phyloP scores from a whole-genome alignment of 148 eudicot genomes.

The Chenopodium formosanum region DNA sequence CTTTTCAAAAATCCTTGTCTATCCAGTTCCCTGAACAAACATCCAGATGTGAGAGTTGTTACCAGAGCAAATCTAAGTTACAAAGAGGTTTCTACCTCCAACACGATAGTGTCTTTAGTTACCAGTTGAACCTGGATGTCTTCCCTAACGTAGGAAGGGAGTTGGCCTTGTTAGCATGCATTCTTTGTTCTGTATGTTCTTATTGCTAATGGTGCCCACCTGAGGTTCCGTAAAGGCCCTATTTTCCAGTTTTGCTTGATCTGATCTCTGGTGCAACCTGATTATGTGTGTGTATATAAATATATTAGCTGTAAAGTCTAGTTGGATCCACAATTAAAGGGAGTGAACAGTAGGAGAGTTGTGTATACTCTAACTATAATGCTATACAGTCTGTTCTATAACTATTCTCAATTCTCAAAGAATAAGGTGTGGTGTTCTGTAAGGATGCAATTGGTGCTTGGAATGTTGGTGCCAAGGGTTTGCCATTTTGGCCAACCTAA shows the following conservation, averaged over 20 bases:
- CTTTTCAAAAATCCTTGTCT: background rate
- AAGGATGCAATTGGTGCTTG: background rate
- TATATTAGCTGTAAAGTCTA: background rate
- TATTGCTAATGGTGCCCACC: background rate
- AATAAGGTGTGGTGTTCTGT: background rate
- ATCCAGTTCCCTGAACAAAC: background rate
- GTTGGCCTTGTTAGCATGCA: background rate
- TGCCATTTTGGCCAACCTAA: conserved; percentile 4
- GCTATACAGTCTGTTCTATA: background rate
- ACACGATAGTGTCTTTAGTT: background rate
- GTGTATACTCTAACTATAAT: background rate
- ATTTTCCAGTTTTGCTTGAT: background rate
- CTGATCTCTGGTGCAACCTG: background rate
- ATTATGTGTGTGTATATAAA: background rate
- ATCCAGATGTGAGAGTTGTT: background rate
- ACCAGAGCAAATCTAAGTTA: background rate
- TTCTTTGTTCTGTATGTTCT: background rate
- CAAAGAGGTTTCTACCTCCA: background rate
- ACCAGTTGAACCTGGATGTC: background rate
- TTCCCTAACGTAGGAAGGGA: background rate
- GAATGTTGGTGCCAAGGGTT: background rate
- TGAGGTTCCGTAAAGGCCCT: background rate
- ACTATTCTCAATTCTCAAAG: background rate
- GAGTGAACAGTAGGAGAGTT: background rate
- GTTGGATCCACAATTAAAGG: background rate